A percentile compares a stretch with the other conserved stretches of the same genome.
These are phyloP conservation scores for Cenchrus americanus DNA, from an alignment of 176 grass and related monocot species.

Conservation along the genomic window DNA sequence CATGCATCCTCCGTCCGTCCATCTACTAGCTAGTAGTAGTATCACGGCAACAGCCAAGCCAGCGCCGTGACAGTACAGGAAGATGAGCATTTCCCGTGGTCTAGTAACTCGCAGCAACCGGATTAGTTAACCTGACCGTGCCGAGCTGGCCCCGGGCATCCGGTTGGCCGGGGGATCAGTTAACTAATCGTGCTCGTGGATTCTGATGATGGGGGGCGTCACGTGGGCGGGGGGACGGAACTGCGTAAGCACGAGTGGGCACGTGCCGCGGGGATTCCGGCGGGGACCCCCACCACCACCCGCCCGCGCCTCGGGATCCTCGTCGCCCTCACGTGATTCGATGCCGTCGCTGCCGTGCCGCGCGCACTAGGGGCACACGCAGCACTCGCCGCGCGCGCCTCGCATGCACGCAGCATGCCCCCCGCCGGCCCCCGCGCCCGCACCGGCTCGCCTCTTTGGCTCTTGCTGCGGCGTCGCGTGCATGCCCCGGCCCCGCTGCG, in stretches of 20 bases:
- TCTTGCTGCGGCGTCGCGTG: constrained; percentile 20
- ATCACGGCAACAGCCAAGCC: too few relatives aligned
- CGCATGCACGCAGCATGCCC: constrained; percentile 1
- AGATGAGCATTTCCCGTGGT: neutral
- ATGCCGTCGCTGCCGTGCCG: constrained; percentile 45
- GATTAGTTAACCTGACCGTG: neutral
- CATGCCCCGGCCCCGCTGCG: neutral
- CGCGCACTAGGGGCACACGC: neutral
- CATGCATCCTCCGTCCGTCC: neutral
- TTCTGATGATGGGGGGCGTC: constrained; percentile 39
- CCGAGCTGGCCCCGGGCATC: constrained; percentile 7
- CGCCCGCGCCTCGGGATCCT: constrained; percentile 74
- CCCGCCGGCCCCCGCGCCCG: neutral
- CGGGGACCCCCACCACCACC: constrained; percentile 14
- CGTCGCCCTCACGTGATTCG: constrained; percentile 82
- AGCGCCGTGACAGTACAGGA: neutral
- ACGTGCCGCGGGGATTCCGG: constrained; percentile 71
- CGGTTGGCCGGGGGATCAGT: constrained; percentile 28
- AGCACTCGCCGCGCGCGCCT: neutral
- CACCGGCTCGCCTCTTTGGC: neutral
- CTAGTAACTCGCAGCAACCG: too few relatives aligned
- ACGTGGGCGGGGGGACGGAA: constrained; percentile 51
- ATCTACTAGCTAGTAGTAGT: too few relatives aligned
- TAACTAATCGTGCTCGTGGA: constrained; percentile 40
- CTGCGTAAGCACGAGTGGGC: constrained; percentile 64